phyloP scores from a whole-genome alignment of 768 basidiomycete genomes.

The Gautieria morchelliformis region DNA sequence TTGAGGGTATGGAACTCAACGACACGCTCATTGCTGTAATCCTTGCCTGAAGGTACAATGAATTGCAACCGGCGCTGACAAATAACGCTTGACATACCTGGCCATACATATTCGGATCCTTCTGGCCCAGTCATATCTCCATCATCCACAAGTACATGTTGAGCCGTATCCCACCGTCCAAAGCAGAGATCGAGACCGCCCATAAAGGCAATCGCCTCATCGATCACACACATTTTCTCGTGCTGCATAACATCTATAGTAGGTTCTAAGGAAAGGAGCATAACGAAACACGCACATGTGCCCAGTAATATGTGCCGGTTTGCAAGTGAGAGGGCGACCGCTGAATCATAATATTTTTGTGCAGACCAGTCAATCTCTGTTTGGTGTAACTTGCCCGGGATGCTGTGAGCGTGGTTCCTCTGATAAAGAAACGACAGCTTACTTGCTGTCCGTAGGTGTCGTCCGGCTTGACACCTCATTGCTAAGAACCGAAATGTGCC shows the following conservation, averaged over 20 bases:
- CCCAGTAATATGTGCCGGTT: constrained; percentile 98
- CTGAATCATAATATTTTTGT: constrained; percentile 92
- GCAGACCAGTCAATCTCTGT: constrained; percentile 64
- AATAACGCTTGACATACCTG: constrained; percentile 38
- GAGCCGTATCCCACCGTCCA: constrained; percentile 96
- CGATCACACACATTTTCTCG: constrained; percentile 96
- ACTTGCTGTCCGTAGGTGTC: constrained; percentile 92
- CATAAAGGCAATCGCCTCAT: constrained; percentile 96
- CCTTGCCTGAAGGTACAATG: constrained; percentile 59
- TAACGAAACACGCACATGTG: constrained; percentile 55
- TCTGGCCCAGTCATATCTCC: constrained; percentile 45
- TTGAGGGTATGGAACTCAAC: constrained; percentile 76
- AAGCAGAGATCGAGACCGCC: constrained; percentile 94
- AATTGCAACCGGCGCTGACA: not conserved
- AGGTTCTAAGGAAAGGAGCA: not conserved
- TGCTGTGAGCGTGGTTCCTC: not conserved
- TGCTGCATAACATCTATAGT: constrained; percentile 43
- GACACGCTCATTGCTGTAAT: constrained; percentile 87
- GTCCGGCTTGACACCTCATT: constrained; percentile 94
- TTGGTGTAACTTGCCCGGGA: constrained; percentile 64
- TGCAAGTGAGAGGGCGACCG: constrained; percentile 96
- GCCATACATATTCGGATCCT: constrained; percentile 69
- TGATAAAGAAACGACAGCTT: constrained; percentile 19
- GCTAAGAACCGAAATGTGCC: constrained; percentile 28
- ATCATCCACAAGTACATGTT: constrained; percentile 86